Base-by-base conservation (phyloP, 148 eudicot species). In the Cornus suecica region DNA sequence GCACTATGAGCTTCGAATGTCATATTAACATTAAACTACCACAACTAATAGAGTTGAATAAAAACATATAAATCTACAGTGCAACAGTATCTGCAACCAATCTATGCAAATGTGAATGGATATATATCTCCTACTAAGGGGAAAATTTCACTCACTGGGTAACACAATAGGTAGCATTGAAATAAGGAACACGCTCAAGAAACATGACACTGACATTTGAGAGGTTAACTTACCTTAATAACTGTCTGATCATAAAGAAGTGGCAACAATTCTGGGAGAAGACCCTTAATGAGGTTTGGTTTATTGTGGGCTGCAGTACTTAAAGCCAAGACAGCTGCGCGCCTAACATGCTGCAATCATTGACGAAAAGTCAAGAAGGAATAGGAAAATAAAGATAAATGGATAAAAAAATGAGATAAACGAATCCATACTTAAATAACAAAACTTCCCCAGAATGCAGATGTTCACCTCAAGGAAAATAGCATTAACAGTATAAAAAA, bases 271-370 rank as follows among this genome's bases (percentile, higher is more conserved):
- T 95, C 97, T 25, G 99, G 90, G 80, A 95, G 96, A 81, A 95
- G 88, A 71, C 91, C 91, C 88, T 92, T 95, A 76, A 95, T 86
- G 78, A 95, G 94, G 79, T 87, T 92, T 69, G 99, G 99, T 81
- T 95, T 95, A 81, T 95, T 92, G 81, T 95, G 99, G 66, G 97
- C 96, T 75, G 97, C 97, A 64, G 91, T 95, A 83, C 93, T 95
- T 81, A 95, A 74, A 70, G 99, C 99, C 89, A 95, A 77, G 74
- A 95, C 97, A 54, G 97, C 99, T 34, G 99, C 97, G 62, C 97
- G 99, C 86, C 97, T 91, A 42, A 95, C 99, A 87, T 92, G 99
- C 99, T 95, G 99, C 83, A 85, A 67, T 52, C 68, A 79, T 52
- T 25, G 60, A 70, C 31, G 71, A 37, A 64, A 20, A 13, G 11